Percentiles rank a stretch among this genome's conserved stretches.
These are phyloP conservation scores for Raffaelea arxii DNA, from an alignment of 2,329 filamentous ascomycete species.

Conservation along the genomic window DNA sequence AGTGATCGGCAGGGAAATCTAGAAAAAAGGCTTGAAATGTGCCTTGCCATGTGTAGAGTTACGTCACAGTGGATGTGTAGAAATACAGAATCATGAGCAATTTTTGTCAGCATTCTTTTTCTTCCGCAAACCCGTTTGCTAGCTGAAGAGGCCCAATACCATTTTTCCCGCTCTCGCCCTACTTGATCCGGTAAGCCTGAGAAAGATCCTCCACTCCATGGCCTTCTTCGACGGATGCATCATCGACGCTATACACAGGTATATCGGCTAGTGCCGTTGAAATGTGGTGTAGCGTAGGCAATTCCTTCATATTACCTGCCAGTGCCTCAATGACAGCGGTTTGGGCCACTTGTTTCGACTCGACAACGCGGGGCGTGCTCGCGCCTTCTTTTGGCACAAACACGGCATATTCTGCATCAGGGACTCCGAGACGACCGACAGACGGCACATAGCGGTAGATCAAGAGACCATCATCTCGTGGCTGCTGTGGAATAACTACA, in stretches of 20 bases:
- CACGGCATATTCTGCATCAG: conserved; percentile 44
- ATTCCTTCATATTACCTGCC: conserved; percentile 40
- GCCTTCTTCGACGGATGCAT: conserved; percentile 45
- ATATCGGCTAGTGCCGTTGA: conserved; percentile 40
- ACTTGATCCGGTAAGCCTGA: not conserved
- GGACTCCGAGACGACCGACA: conserved; percentile 37
- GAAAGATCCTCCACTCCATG: conserved; percentile 37
- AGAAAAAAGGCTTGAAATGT: too few relatives aligned
- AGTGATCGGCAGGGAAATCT: too few relatives aligned
- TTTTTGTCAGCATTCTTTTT: too few relatives aligned
- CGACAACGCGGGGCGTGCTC: conserved; percentile 24
- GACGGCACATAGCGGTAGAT: conserved; percentile 47
- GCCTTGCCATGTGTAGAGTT: too few relatives aligned
- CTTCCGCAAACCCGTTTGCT: too few relatives aligned
- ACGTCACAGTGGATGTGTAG: too few relatives aligned
- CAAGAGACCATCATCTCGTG: conserved; percentile 43
- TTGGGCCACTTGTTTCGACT: conserved; percentile 20
- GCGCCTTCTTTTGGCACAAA: too few relatives aligned
- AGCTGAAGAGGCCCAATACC: too few relatives aligned
- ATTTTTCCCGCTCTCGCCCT: too few relatives aligned
- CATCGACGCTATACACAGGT: conserved; percentile 45
- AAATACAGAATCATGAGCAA: too few relatives aligned
- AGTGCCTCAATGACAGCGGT: conserved; percentile 29
- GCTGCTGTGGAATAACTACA: too few relatives aligned
- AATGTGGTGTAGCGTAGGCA: conserved; percentile 54